Percentiles rank a stretch among this genome's conserved stretches.
phyloP scores from a whole-genome alignment of 345 rosid genomes.

The Populus deltoides region DNA sequence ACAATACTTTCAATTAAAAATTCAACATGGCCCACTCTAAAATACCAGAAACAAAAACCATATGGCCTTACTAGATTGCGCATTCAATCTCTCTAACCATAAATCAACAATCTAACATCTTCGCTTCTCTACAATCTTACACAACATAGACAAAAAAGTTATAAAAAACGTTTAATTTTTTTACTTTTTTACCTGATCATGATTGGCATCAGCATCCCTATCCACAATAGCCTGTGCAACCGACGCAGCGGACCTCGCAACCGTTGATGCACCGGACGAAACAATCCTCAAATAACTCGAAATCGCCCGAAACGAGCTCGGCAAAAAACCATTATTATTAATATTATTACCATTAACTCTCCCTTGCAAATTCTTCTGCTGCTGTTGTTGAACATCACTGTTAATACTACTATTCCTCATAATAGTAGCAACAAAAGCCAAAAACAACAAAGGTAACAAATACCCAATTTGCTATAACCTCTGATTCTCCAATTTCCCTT shows the following conservation, averaged over 20 bases:
- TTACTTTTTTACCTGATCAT: conserved; percentile 59
- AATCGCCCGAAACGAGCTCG: conserved; percentile 72
- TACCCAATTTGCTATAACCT: conserved; percentile 31
- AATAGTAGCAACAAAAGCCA: conserved; percentile 30
- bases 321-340: conserved; percentile 40
- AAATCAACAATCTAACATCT: not conserved
- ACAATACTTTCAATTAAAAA: not conserved
- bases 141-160: not conserved
- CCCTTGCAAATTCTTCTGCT: conserved; percentile 20
- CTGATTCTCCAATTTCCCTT: conserved; percentile 37
- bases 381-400: conserved; percentile 47
- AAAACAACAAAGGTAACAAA: conserved; percentile 23
- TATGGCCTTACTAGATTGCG: not conserved
- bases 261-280: conserved; percentile 89
- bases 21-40: not conserved
- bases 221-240: conserved; percentile 78
- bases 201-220: conserved; percentile 50
- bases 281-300: conserved; percentile 72
- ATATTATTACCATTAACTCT: conserved; percentile 2
- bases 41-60: not conserved
- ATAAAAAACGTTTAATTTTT: not conserved
- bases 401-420: conserved; percentile 66
- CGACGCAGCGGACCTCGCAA: conserved; percentile 79
- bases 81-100: not conserved
- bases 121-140: not conserved